Conservation (phyloP, 805 yeast species). For the Blastobotrys muscicola region DNA sequence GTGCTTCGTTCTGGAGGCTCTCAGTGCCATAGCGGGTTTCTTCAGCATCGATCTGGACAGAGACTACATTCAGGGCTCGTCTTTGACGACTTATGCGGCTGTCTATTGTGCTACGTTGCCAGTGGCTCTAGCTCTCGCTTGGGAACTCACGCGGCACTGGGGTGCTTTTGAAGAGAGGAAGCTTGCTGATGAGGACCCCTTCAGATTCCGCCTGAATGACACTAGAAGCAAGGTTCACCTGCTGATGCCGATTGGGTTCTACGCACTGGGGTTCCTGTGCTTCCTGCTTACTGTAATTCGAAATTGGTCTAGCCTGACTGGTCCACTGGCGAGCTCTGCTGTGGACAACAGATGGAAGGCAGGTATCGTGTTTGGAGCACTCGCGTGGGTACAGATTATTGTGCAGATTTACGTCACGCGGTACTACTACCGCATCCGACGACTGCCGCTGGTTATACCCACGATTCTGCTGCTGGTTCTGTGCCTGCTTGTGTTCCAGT, state of each 20-base stretch:
- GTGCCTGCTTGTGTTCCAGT: constrained; percentile 13
- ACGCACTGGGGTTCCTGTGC: constrained; percentile 16
- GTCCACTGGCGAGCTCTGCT: neutral
- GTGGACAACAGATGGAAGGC: constrained; percentile 21
- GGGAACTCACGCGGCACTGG: constrained; percentile 25
- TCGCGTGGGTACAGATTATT: constrained; percentile 15
- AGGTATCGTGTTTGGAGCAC: constrained; percentile 18
- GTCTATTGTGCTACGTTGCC: constrained; percentile 16
- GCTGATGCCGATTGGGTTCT: constrained; percentile 19
- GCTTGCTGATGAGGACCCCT: constrained; percentile 19
- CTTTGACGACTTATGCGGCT: constrained; percentile 18
- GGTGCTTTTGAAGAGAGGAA: constrained; percentile 23
- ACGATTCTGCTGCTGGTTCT: constrained; percentile 7
- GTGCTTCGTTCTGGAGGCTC: constrained; percentile 18
- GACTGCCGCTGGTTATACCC: constrained; percentile 15
- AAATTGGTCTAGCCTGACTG: constrained; percentile 16
- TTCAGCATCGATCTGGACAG: constrained; percentile 24
- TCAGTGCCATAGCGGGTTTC: constrained; percentile 22
- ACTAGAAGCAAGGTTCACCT: constrained; percentile 17
- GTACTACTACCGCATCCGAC: constrained; percentile 14
- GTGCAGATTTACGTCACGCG: constrained; percentile 14
- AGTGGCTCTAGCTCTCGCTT: constrained; percentile 14
- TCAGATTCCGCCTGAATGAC: constrained; percentile 14
- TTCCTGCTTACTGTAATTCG: constrained; percentile 22
- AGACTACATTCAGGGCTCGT: constrained; percentile 21